Evolutionary conservation across 2,329 filamentous ascomycete species (phyloP), one percentile per base, ranked within the genome.

Genomic region (Sporothrix euskadiensis): DNA sequence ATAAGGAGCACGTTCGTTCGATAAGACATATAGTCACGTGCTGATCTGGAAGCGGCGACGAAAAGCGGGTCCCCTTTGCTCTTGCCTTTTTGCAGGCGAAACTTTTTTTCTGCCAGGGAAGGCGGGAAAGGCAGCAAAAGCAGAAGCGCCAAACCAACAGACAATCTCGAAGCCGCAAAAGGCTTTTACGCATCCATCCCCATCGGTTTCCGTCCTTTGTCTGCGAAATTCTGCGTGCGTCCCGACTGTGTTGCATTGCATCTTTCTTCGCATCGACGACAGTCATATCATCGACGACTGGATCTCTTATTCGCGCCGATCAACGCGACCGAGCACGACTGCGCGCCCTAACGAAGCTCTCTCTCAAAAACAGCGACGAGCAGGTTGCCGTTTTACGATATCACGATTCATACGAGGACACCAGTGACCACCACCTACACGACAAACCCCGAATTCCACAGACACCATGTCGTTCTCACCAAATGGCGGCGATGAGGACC

Each of bases 401-500:
- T 61, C 19, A 10, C 57, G 32, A 39, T n/a, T 3, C 57, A 41
- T 61, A 22, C 57, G 32, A 39, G 57, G 8, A 35, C 32, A 10
- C 1, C 57, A 6, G 32, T 22, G 8, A 41, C 32, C 4, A 16
- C 32, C n/a, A 9, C 35, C 57, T 16, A 16, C n/a, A 47, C 61
- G 22, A 26, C 22, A 44, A 12, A 32, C 52, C 4, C 19, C 16
- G n/a, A 8, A 26, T 41, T 6, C 8, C 16, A 52, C 54, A 70
- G 52, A 19, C 52, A 69, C 30, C 9, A 74, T 74, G 73, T 74
- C 73, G 32, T 74, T 73, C 52, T 54, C 73, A 39, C 56, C 66
- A 32, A 57, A 35, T 59, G 68, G 57, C 22, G 59, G 65, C 61
- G 75, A 76, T n/a, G 75, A 75, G 56, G 75, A 74, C 59, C 81